phyloP scores from a whole-genome alignment of 176 grass and related monocot species.

The Pontederia crassipes region DNA sequence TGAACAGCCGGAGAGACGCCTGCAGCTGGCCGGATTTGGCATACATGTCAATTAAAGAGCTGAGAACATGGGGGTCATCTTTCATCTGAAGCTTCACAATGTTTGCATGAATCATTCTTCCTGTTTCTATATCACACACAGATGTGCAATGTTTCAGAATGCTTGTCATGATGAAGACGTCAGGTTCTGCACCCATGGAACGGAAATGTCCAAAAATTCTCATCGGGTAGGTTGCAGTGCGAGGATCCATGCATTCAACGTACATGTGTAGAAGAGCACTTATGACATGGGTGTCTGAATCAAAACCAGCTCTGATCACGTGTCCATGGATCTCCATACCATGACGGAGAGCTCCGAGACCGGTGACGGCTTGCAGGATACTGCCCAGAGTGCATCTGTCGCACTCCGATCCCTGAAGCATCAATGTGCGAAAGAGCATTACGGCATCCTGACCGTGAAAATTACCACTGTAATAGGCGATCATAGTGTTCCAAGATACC shows the following conservation, averaged over 20 bases:
- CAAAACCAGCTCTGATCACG: constrained; percentile 37
- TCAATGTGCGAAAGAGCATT: constrained; percentile 35
- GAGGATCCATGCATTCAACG: constrained; percentile 21
- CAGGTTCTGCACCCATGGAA: constrained; percentile 27
- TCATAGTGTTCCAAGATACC: constrained; percentile 64
- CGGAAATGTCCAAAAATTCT: constrained; percentile 37
- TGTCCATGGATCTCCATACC: constrained; percentile 58
- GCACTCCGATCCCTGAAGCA: constrained; percentile 24
- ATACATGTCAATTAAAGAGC: constrained; percentile 54
- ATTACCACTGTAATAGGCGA: constrained; percentile 41
- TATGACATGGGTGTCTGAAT: constrained; percentile 39
- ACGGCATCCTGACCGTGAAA: constrained; percentile 25
- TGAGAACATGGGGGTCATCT: constrained; percentile 41
- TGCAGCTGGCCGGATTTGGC: constrained; percentile 41
- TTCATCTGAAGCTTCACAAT: constrained; percentile 32
- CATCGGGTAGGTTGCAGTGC: constrained; percentile 16
- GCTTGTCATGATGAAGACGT: constrained; percentile 46
- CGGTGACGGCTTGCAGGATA: constrained; percentile 31
- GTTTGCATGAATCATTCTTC: constrained; percentile 39
- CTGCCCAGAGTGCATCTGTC: constrained; percentile 49
- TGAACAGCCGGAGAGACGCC: constrained; percentile 37
- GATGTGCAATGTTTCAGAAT: constrained; percentile 45
- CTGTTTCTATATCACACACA: constrained; percentile 34
- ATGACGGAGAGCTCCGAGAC: constrained; percentile 22
- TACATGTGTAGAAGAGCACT: constrained; percentile 64